Percentiles rank a stretch among this genome's conserved stretches.
Evolutionary conservation across 176 grass and related monocot genomes (phyloP).

Genomic region (Bolboschoenus planiculmis): DNA sequence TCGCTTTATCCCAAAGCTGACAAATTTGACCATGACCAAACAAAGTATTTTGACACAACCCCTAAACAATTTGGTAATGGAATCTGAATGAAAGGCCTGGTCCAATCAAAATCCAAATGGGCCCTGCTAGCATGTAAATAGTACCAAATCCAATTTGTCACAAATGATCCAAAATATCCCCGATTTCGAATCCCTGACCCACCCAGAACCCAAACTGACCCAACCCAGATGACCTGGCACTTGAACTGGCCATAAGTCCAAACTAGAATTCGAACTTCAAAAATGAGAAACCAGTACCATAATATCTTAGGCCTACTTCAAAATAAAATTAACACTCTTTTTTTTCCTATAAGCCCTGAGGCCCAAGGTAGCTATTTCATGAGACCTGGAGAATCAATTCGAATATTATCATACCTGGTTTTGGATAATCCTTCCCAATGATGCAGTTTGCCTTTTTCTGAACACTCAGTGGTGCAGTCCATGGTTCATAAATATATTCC

Average conservation of each 20-base stretch:
- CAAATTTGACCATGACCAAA: neutral
- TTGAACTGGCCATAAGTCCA: too few relatives aligned
- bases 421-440: conserved; percentile 78
- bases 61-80: neutral
- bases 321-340: too few relatives aligned
- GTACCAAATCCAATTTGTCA: neutral
- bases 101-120: neutral
- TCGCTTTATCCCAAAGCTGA: neutral
- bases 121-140: neutral
- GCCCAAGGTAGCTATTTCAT: too few relatives aligned
- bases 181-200: neutral
- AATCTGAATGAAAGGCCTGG: neutral
- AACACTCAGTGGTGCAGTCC: conserved; percentile 68
- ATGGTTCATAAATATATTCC: conserved; percentile 93
- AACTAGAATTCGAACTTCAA: too few relatives aligned
- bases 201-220: neutral
- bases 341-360: too few relatives aligned
- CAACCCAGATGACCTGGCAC: neutral
- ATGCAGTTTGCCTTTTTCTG: conserved; percentile 87
- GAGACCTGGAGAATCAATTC: neutral
- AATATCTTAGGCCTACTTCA: neutral
- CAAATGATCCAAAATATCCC: neutral
- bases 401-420: conserved; percentile 47
- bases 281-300: neutral
- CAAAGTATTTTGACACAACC: neutral